Evolutionary conservation across 495 filamentous ascomycete species (phyloP).

Genomic region (Elasticomyces elasticus): DNA sequence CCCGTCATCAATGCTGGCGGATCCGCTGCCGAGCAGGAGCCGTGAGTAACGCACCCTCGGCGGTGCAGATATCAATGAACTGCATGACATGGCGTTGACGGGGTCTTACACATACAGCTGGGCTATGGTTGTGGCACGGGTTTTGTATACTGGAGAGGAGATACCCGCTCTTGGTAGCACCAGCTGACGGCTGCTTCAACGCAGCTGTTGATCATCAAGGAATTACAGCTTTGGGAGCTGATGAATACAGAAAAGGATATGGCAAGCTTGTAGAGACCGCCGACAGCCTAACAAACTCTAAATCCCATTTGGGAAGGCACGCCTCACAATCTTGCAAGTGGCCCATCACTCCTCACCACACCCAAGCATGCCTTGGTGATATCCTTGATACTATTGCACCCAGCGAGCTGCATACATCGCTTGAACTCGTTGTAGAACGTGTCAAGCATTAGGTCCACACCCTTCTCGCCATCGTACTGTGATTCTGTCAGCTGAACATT

Average conservation of each 20-base stretch:
- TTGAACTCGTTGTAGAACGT: conserved; percentile 39
- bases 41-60: not conserved
- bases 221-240: no score
- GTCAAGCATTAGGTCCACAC: conserved; percentile 23
- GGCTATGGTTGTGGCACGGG: no score
- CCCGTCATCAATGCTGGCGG: conserved; percentile 8
- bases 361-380: conserved; percentile 35
- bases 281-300: no score
- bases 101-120: no score
- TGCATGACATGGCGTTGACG: no score
- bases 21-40: not conserved
- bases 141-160: not conserved
- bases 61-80: no score
- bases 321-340: conserved; percentile 33
- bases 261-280: no score
- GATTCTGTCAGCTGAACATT: not conserved
- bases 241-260: no score
- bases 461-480: conserved; percentile 24
- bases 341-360: conserved; percentile 34
- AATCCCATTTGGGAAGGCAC: not conserved
- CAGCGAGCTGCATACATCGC: conserved; percentile 43
- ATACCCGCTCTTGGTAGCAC: not conserved
- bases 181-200: not conserved
- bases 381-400: conserved; percentile 39
- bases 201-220: no score